A percentile compares a stretch with the other conserved stretches of the same genome.
Conservation (phyloP, 2,329 filamentous ascomycete species). For the Pezicula radicicola region DNA sequence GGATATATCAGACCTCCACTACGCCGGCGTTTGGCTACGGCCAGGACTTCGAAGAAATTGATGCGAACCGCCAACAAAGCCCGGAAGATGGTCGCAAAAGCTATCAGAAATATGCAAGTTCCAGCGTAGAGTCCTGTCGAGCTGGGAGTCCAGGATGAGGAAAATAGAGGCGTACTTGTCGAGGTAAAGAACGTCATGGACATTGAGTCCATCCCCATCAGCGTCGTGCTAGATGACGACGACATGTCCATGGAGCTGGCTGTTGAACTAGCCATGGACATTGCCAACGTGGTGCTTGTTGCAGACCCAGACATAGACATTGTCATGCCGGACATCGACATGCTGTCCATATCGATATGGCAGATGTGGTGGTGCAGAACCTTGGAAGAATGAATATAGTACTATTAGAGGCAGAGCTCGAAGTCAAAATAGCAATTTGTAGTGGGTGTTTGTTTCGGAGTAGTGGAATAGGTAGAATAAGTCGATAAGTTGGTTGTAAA, state of each 20-base stretch:
- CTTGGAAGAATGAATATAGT: background rate
- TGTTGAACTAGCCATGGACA: slow-evolving; percentile 2
- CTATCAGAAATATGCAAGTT: slow-evolving; percentile 84
- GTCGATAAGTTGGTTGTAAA: background rate
- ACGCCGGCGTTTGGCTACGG: slow-evolving; percentile 2
- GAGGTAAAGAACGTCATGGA: slow-evolving; percentile 58
- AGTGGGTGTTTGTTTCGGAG: background rate
- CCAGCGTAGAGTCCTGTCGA: slow-evolving; percentile 71
- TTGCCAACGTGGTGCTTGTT: slow-evolving; percentile 1
- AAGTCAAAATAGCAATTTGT: background rate
- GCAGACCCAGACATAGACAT: background rate
- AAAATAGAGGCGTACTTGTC: slow-evolving; percentile 59
- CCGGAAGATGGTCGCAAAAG: slow-evolving; percentile 67
- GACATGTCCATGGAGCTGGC: slow-evolving; percentile 1
- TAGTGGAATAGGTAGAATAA: background rate
- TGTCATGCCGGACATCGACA: background rate
- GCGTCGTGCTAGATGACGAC: background rate
- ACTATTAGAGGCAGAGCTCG: background rate
- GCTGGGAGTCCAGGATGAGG: slow-evolving; percentile 67
- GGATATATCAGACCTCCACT: slow-evolving; percentile 3
- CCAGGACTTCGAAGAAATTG: slow-evolving; percentile 7
- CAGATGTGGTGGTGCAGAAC: background rate
- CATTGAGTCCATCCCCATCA: slow-evolving; percentile 31
- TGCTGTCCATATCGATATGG: slow-evolving; percentile 2
- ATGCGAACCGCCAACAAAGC: slow-evolving; percentile 64